Evolutionary conservation across 2,329 filamentous ascomycete species (phyloP).

Genomic region (Trichophyton mentagrophytes): DNA sequence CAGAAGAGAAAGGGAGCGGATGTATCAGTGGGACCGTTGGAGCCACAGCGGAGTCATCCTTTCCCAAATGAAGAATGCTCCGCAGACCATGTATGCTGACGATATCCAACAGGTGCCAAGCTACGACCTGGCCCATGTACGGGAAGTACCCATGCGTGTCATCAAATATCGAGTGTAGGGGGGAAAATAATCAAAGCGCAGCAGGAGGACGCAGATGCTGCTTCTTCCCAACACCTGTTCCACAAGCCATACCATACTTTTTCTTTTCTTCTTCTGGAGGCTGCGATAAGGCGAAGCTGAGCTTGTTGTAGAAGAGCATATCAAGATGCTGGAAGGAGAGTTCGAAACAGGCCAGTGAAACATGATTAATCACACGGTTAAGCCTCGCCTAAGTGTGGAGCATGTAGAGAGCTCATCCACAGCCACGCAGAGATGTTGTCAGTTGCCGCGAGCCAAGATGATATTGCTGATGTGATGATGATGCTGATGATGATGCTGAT

Average conservation of each 20-base stretch:
- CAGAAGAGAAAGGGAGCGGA: background rate
- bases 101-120: slow-evolving; percentile 5
- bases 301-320: background rate
- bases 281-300: background rate
- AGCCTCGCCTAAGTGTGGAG: background rate
- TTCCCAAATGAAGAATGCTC: slow-evolving; percentile 5
- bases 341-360: slow-evolving; percentile 4
- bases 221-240: background rate
- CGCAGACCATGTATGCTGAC: slow-evolving; percentile 6
- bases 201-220: background rate
- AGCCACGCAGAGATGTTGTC: background rate
- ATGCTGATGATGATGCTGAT: background rate
- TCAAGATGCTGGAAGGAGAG: background rate
- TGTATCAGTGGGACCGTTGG: slow-evolving; percentile 3
- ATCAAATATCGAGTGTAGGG: background rate
- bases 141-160: slow-evolving; percentile 2
- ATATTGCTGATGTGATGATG: background rate
- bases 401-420: background rate
- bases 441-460: background rate
- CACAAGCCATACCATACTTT: background rate
- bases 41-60: slow-evolving; percentile 3
- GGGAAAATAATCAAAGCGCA: background rate
- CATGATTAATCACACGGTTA: slow-evolving; percentile 4
- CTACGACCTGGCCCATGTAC: background rate
- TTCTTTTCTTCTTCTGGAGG: background rate